These are phyloP conservation scores for Diplodia seriata DNA, from an alignment of 2,329 filamentous ascomycete species.

Conservation along the genomic window DNA sequence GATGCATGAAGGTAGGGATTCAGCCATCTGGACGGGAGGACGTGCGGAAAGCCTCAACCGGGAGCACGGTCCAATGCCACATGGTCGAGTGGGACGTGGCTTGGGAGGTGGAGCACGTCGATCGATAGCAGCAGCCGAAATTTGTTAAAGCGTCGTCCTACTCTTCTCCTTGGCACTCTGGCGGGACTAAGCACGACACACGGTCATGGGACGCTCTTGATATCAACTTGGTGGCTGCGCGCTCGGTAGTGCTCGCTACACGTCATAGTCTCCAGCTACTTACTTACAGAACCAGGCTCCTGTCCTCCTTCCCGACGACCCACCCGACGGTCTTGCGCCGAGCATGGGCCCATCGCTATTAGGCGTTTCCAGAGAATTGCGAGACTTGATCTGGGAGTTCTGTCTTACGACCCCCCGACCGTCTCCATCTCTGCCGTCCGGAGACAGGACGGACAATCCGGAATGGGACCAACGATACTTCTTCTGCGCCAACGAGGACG, in stretches of 20 bases:
- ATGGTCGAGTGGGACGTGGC: not conserved
- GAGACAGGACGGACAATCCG: not conserved
- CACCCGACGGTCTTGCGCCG: not conserved
- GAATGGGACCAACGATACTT: constrained; percentile 17
- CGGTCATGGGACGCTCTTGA: not conserved
- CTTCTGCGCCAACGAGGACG: constrained; percentile 18
- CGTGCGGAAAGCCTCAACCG: constrained; percentile 11
- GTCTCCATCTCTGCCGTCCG: not conserved
- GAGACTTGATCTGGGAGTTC: constrained; percentile 25
- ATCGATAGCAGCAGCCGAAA: constrained; percentile 1
- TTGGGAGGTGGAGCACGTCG: constrained; percentile 9
- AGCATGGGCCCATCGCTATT: constrained; percentile 16
- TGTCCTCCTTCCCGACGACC: not conserved
- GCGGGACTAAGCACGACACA: not conserved
- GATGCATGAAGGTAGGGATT: not conserved
- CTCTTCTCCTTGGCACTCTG: not conserved
- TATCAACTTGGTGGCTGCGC: not conserved
- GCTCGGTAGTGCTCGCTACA: not conserved
- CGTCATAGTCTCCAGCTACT: not conserved
- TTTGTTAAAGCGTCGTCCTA: not conserved
- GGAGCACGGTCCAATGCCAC: not conserved
- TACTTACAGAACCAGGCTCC: not conserved
- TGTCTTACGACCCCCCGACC: constrained; percentile 9
- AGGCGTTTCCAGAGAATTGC: constrained; percentile 22
- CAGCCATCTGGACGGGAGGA: constrained; percentile 4